Base-by-base conservation (phyloP, 2,329 filamentous ascomycete species). In the Pseudogymnoascus sp. region DNA sequence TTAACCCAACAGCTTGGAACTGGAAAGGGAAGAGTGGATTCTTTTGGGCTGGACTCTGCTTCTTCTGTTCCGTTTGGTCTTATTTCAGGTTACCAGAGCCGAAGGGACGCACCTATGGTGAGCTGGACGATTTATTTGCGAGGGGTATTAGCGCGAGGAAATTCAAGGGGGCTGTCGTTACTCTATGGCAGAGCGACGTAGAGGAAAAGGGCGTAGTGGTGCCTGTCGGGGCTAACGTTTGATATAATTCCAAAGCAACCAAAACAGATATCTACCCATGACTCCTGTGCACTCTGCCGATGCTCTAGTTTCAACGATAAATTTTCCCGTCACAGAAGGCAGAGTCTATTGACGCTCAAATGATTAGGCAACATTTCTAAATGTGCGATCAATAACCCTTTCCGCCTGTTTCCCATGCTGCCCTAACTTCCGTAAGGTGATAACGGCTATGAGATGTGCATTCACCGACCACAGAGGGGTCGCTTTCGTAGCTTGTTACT, bases 21-120 rank as follows among this genome's bases (percentile, higher is more conserved):
- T 96, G 91, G 91, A 81, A 85, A 66, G 93, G 93, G 76, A 93
- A 83, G 70, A 84, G 90, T 0, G 91, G 91, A 28, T 95, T 96
- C 77, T 95, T 96, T 80, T 96, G 91, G 91, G 82, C 82, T 78
- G 90, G 84, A 0, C 85, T 89, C 63, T 93, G 89, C 77, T 91
- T 91, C 77, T 76, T 86, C 62, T 95, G 90, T 77, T 85, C 92
- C 70, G 77, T 95, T 14, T 96, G 93, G 77, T 88, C 88, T 0
- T 93, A 84, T 72, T 92, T 91, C 79, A 83, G 88, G 16, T 79
- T 93, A 0, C 91, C 91, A 0, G 91, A 96, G 72, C 90, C 91
- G 0, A 80, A 79, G 3, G 91, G 89, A 12, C 85, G 90, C 56
- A 89, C 89, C 0, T 96, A 93, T 71, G 91, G 90, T 3, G 91